phyloP scores from a whole-genome alignment of 495 filamentous ascomycete species.

The Tuber microsphaerosporum region DNA sequence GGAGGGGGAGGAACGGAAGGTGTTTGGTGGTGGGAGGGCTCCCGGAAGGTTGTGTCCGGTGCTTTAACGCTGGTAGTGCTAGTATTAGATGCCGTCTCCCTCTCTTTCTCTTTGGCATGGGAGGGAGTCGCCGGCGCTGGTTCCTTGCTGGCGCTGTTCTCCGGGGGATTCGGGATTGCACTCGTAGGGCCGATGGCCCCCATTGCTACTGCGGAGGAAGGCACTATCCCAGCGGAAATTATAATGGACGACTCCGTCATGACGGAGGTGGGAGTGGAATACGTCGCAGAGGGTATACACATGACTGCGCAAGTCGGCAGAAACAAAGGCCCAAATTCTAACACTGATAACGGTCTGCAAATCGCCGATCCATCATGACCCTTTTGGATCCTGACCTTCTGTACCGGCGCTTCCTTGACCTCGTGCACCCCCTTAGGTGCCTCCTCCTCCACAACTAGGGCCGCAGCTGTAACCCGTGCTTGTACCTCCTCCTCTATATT shows the following conservation, averaged over 20 bases:
- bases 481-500: slow-evolving; percentile 16
- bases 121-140: slow-evolving; percentile 20
- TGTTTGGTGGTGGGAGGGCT: slow-evolving; percentile 13
- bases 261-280: slow-evolving; percentile 15
- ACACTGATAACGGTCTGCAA: slow-evolving; percentile 11
- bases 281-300: slow-evolving; percentile 21
- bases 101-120: slow-evolving; percentile 24
- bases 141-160: neutral
- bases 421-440: slow-evolving; percentile 13
- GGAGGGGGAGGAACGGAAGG: slow-evolving; percentile 12
- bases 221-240: slow-evolving; percentile 7
- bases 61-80: slow-evolving; percentile 22
- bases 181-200: neutral
- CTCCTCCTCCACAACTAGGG: slow-evolving; percentile 7
- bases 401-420: slow-evolving; percentile 5
- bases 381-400: slow-evolving; percentile 2
- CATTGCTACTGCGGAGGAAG: slow-evolving; percentile 2
- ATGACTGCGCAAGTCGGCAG: slow-evolving; percentile 18
- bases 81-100: slow-evolving; percentile 25
- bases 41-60: slow-evolving; percentile 7
- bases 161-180: neutral
- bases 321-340: slow-evolving; percentile 6
- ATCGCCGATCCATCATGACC: slow-evolving; percentile 2
- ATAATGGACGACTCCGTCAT: slow-evolving; percentile 10
- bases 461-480: neutral